Evolutionary conservation across 108 stramenopile genomes (phyloP), one percentile per base, ranked within the genome.

Genomic region (Discostella pseudostelligera): DNA sequence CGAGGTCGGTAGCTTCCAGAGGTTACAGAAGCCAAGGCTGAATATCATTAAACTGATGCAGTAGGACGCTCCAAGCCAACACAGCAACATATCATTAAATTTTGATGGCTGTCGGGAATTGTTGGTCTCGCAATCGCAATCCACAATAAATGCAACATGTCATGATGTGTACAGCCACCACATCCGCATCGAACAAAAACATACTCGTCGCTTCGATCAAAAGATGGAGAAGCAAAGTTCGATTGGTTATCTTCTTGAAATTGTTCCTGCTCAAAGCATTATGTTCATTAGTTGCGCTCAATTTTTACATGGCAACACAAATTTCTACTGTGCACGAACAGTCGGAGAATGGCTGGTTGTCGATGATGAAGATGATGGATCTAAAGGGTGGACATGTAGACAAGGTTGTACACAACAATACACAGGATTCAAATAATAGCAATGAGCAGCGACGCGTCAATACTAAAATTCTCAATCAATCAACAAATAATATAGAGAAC

Each of bases 291-390:
- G 40, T 63, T 28, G 26, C 65, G 1, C 45, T 72, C 32, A 65
- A 64, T 26, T 65, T 72, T 37, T 72, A 72, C 32, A 62, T 62
- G 71, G 71, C 62, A 5, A 48, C 63, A 13, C 54, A 59, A 65
- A 59, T 72, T 19, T 44, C 44, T 17, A 45, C 22, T 35, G 46
- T 35, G 13, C 12, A 51, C 24, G n/a, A n/a, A n/a, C 19, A 17
- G 29, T 20, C 4, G 28, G 46, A 47, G 0, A 4, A 47, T 11
- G 32, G 5, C 32, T 32, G 4, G 32, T 32, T 32, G 32, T 37
- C 46, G 9, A 8, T 62, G 44, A 19, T 12, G 16, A 51, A 26
- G 50, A 51, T 51, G 50, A 26, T 28, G 50, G 22, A 17, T 1
- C 50, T 14, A 22, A 13, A 8, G 1, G 50, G 9, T 4, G 10